These are phyloP conservation scores for Venturia carpophila DNA, from an alignment of 2,329 filamentous ascomycete genomes.

Conservation along the genomic window DNA sequence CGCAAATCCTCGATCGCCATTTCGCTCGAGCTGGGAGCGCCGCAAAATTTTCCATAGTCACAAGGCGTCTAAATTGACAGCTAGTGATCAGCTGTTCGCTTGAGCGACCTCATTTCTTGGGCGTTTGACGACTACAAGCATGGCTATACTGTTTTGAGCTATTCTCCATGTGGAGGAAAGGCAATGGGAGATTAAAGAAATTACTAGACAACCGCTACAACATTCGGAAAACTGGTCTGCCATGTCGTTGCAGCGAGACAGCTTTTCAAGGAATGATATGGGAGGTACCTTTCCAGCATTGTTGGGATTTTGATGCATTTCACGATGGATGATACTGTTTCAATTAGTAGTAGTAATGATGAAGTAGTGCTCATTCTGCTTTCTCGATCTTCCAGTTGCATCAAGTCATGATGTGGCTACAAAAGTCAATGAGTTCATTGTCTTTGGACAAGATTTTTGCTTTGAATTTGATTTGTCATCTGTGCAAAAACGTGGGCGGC, in stretches of 20 bases:
- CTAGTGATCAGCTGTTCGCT: not conserved
- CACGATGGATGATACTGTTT: not conserved
- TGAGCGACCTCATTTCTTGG: not conserved
- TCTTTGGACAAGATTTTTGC: too few species aligned
- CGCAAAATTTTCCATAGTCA: not conserved
- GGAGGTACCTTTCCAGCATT: constrained; percentile 1
- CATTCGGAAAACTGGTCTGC: not conserved
- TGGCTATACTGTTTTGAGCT: not conserved
- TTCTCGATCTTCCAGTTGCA: not conserved
- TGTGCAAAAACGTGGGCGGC: not conserved
- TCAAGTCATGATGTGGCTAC: too few species aligned
- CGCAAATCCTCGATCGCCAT: not conserved
- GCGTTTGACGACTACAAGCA: not conserved
- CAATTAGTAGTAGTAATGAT: not conserved
- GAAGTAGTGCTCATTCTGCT: not conserved
- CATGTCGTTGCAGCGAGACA: not conserved
- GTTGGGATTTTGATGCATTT: not conserved
- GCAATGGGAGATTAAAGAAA: not conserved
- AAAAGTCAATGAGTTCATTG: too few species aligned
- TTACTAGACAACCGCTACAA: not conserved
- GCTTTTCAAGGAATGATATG: not conserved
- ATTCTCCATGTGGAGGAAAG: not conserved
- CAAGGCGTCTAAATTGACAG: not conserved
- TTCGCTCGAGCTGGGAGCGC: not conserved
- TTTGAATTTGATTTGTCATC: too few species aligned